Evolutionary conservation across 768 basidiomycete species (phyloP).

Genomic region (Cystobasidiopsis lactophilus): DNA sequence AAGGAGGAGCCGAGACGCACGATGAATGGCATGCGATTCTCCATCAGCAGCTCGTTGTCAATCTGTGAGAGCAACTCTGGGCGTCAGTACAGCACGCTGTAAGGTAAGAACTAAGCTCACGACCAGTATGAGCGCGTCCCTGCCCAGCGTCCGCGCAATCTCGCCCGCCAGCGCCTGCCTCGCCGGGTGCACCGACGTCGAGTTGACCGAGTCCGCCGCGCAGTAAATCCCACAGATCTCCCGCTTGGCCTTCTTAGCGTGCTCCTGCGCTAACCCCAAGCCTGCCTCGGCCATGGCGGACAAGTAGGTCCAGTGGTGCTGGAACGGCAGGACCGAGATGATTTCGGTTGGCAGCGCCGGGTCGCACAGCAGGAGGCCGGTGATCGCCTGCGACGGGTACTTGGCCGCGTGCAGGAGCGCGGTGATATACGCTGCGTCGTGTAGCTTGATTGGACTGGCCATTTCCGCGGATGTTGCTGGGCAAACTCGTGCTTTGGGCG

Average conservation of each 20-base stretch:
- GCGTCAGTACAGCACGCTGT: no score
- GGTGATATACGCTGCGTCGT: slow-evolving; percentile 39
- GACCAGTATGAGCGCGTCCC: slow-evolving; percentile 44
- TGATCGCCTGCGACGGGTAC: slow-evolving; percentile 50
- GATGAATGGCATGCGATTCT: no score
- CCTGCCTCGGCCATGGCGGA: slow-evolving; percentile 69
- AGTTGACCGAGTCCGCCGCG: slow-evolving; percentile 32
- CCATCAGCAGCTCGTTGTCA: slow-evolving; percentile 38
- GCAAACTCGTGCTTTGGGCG: background rate
- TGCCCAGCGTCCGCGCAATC: slow-evolving; percentile 33
- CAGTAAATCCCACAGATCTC: slow-evolving; percentile 19
- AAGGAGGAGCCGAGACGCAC: no score
- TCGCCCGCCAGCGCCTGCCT: slow-evolving; percentile 41
- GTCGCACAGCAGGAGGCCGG: slow-evolving; percentile 50
- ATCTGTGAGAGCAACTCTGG: slow-evolving; percentile 33
- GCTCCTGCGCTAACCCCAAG: slow-evolving; percentile 13
- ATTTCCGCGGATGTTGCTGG: no score
- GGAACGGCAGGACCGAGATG: slow-evolving; percentile 47
- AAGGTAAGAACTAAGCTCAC: no score
- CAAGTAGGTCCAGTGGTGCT: slow-evolving; percentile 66
- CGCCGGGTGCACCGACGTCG: slow-evolving; percentile 39
- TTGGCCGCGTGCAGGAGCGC: slow-evolving; percentile 58
- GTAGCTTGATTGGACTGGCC: no score
- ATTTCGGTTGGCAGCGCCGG: slow-evolving; percentile 23
- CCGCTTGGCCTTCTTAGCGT: slow-evolving; percentile 7